Percentiles rank a stretch among this genome's conserved stretches.
These are phyloP conservation scores for Teunomyces pallodes DNA, from an alignment of 805 yeast species.

Conservation along the genomic window DNA sequence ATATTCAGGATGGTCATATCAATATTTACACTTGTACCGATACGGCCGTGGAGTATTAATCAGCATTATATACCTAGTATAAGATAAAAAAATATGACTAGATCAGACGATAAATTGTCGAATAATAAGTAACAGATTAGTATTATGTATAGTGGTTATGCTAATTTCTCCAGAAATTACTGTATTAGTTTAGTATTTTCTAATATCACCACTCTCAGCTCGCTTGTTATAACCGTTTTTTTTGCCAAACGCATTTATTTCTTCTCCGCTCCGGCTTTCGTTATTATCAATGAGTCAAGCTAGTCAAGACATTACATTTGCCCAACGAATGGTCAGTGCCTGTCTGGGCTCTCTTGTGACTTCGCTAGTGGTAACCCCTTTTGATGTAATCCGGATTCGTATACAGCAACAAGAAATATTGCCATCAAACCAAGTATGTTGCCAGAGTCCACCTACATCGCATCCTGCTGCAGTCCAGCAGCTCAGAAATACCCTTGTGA, in stretches of 20 bases:
- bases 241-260: not conserved
- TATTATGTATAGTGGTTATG: too few relatives aligned
- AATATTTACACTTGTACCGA: conserved; percentile 51
- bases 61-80: not conserved
- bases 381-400: conserved; percentile 76
- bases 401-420: conserved; percentile 74
- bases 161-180: too few relatives aligned
- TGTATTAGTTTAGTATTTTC: too few relatives aligned
- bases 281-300: not conserved
- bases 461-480: conserved; percentile 10
- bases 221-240: not conserved
- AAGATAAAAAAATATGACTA: not conserved
- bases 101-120: too few relatives aligned
- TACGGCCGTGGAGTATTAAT: conserved; percentile 32
- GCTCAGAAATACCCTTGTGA: conserved; percentile 8
- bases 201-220: not conserved
- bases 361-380: conserved; percentile 72
- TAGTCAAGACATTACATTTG: conserved; percentile 34
- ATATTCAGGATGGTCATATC: conserved; percentile 72
- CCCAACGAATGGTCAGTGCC: conserved; percentile 75
- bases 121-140: too few relatives aligned
- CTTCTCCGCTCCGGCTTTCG: conserved; percentile 1
- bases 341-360: conserved; percentile 73
- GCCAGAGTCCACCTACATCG: conserved; percentile 15
- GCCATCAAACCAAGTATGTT: conserved; percentile 27